Percentiles rank a stretch among this genome's conserved stretches.
phyloP scores from a whole-genome alignment of 75 land plant species.

The Cunninghamia lanceolata region DNA sequence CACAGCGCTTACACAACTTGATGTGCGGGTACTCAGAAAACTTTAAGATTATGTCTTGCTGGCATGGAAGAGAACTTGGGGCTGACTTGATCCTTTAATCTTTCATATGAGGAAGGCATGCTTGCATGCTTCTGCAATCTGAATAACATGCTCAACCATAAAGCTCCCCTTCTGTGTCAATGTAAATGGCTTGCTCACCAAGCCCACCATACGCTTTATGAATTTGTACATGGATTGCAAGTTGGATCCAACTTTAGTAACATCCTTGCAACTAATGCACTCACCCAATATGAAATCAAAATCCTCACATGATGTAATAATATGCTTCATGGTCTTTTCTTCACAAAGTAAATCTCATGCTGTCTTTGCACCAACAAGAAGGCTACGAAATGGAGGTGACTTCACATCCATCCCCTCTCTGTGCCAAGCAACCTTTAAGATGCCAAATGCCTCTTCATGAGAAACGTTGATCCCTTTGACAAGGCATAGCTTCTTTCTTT shows the following conservation, averaged over 20 bases:
- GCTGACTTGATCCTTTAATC: too few relatives aligned
- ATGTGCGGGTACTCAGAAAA: background rate
- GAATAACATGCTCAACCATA: constrained; percentile 87
- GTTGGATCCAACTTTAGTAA: constrained; percentile 95
- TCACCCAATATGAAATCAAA: constrained; percentile 58
- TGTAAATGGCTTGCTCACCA: constrained; percentile 85
- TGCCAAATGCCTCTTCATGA: constrained; percentile 2
- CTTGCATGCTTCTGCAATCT: constrained; percentile 72
- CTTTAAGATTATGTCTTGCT: background rate
- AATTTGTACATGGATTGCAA: constrained; percentile 94
- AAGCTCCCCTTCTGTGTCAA: constrained; percentile 99
- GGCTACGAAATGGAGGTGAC: background rate
- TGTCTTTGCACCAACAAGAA: constrained; percentile 56
- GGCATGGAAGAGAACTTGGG: background rate
- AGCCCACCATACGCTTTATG: constrained; percentile 81
- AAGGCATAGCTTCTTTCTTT: too few relatives aligned
- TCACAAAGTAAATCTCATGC: constrained; percentile 88
- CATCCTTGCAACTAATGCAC: constrained; percentile 64
- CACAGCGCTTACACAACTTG: background rate
- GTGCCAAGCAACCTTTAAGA: constrained; percentile 2
- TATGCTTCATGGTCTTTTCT: constrained; percentile 52
- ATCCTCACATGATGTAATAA: constrained; percentile 71
- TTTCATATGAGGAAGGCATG: constrained; percentile 15
- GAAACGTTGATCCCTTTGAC: constrained; percentile 1
- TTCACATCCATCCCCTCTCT: constrained; percentile 4